A percentile compares a stretch with the other conserved stretches of the same genome.
phyloP scores from a whole-genome alignment of 495 filamentous ascomycete genomes.

The Xylaria curta region DNA sequence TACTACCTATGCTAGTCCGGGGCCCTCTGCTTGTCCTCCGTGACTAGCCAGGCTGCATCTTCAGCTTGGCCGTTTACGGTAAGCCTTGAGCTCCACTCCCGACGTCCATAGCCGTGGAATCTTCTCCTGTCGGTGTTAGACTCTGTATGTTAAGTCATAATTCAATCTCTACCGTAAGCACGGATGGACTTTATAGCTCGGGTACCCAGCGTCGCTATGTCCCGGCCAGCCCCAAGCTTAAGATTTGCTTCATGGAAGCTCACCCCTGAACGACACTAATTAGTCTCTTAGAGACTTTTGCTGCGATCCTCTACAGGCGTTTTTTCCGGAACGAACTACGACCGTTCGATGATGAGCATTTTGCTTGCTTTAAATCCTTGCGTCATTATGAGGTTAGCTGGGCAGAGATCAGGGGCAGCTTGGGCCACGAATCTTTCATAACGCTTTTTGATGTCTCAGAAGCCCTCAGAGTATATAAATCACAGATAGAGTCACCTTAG shows the following conservation, averaged over 20 bases:
- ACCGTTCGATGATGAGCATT: neutral
- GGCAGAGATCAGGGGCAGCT: neutral
- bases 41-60: neutral
- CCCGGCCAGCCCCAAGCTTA: neutral
- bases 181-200: neutral
- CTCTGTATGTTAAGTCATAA: neutral
- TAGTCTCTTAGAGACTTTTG: neutral
- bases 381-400: neutral
- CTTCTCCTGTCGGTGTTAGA: neutral
- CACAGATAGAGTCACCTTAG: neutral
- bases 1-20: neutral
- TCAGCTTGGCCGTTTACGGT: slow-evolving; percentile 1
- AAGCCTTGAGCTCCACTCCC: neutral
- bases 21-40: neutral
- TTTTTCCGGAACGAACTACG: neutral
- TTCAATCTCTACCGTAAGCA: neutral
- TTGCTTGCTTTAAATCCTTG: neutral
- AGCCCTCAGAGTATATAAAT: neutral
- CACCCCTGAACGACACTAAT: neutral
- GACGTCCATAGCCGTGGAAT: neutral
- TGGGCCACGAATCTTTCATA: neutral
- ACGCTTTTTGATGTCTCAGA: neutral
- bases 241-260: neutral
- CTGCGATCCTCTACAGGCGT: neutral
- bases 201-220: neutral